These are phyloP conservation scores for Salix suchowensis DNA, from an alignment of 345 rosid genomes.

Conservation along the genomic window DNA sequence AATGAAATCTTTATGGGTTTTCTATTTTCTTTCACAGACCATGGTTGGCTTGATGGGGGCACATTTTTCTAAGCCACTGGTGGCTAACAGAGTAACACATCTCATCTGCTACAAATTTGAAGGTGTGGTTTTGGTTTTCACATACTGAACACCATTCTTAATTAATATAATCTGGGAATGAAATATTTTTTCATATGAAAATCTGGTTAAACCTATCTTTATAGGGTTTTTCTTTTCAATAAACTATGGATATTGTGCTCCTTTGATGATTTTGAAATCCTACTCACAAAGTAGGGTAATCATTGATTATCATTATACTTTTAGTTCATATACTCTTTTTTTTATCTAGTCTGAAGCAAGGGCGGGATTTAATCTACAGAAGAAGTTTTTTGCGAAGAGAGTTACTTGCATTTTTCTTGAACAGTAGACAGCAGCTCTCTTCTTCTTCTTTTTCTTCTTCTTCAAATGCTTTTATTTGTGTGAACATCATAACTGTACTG, in stretches of 20 bases:
- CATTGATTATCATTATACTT: neutral
- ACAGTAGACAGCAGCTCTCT: neutral
- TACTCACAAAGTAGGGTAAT: neutral
- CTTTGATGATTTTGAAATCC: neutral
- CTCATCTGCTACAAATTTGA: slow-evolving; percentile 94
- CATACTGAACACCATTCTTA: neutral
- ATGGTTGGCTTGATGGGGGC: slow-evolving; percentile 96
- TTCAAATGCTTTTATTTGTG: neutral
- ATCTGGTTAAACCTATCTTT: neutral
- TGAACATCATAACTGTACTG: neutral
- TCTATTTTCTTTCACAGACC: slow-evolving; percentile 38
- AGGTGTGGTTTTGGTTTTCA: slow-evolving; percentile 41
- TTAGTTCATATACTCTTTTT: neutral
- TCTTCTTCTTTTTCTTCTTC: too few species aligned
- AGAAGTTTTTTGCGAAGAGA: neutral
- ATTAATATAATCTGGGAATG: neutral
- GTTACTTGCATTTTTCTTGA: neutral
- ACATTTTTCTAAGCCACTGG: slow-evolving; percentile 81
- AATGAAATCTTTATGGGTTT: slow-evolving; percentile 1
- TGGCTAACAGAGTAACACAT: slow-evolving; percentile 85
- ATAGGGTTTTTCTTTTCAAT: neutral
- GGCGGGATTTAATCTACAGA: neutral
- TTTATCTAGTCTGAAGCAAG: neutral
- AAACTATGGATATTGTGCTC: neutral
- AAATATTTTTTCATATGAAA: neutral